phyloP scores from a whole-genome alignment of 2,329 filamentous ascomycete genomes.

The Xylogone sp. region DNA sequence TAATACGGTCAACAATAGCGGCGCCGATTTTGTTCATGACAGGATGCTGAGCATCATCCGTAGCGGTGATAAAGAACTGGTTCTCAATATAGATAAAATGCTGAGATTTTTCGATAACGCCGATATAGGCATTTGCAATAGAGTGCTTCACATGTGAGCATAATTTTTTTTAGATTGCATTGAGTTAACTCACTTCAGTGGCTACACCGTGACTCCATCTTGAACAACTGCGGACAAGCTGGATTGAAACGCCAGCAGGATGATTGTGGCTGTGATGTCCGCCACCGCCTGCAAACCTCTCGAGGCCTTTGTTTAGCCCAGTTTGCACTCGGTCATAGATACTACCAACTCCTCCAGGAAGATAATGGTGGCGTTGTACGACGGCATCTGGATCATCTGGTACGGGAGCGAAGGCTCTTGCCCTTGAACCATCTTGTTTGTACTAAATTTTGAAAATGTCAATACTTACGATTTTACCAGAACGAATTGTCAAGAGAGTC shows the following conservation, averaged over 20 bases:
- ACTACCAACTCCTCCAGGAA: constrained; percentile 8
- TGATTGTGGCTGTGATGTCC: background rate
- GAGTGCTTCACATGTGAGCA: constrained; percentile 51
- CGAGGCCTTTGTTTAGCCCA: constrained; percentile 2
- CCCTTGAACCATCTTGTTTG: background rate
- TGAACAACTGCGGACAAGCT: constrained; percentile 39
- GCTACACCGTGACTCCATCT: constrained; percentile 58
- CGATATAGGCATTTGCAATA: constrained; percentile 80
- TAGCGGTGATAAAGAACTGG: constrained; percentile 84
- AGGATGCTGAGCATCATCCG: constrained; percentile 63
- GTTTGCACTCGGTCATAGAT: constrained; percentile 12
- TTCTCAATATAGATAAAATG: constrained; percentile 82
- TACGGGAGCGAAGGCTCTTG: background rate
- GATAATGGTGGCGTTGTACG: constrained; percentile 6
- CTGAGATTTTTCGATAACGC: constrained; percentile 63
- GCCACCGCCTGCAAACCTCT: background rate
- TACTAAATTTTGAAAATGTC: background rate
- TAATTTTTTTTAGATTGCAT: constrained; percentile 12
- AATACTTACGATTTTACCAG: background rate
- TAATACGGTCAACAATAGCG: constrained; percentile 73
- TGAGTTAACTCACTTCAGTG: constrained; percentile 42
- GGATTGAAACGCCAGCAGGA: constrained; percentile 21
- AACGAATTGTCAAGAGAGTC: background rate
- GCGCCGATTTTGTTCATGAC: constrained; percentile 75
- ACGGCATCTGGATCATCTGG: background rate